phyloP scores from a whole-genome alignment of 106 monocot genomes.

The Allium fistulosum region DNA sequence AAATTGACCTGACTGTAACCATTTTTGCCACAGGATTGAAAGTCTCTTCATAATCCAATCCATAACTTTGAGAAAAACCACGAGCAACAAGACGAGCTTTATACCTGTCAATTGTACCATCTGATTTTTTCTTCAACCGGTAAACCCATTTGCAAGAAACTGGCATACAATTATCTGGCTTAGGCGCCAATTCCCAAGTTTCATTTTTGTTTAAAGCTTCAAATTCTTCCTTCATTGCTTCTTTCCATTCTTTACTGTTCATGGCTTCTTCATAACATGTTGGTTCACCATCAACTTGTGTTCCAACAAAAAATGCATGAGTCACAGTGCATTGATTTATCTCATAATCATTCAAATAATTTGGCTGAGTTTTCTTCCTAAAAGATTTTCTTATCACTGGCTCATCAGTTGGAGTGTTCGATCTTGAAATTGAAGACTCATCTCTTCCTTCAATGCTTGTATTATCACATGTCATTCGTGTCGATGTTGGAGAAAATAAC shows the following conservation, averaged over 20 bases:
- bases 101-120: too few species aligned
- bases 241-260: background rate
- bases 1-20: constrained; percentile 9
- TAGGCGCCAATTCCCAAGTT: constrained; percentile 7
- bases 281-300: background rate
- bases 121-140: constrained; percentile 5
- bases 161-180: constrained; percentile 1
- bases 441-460: background rate
- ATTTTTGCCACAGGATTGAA: constrained; percentile 13
- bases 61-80: too few species aligned
- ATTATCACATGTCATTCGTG: background rate
- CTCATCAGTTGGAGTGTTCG: constrained; percentile 4
- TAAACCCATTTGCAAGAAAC: constrained; percentile 9
- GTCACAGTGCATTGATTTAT: constrained; percentile 1
- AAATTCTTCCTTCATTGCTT: constrained; percentile 11
- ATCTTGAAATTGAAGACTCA: too few species aligned
- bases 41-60: too few species aligned
- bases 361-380: constrained; percentile 4
- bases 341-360: constrained; percentile 1
- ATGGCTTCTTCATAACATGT: constrained; percentile 8
- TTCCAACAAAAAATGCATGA: background rate
- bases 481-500: background rate
- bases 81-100: too few species aligned
- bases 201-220: constrained; percentile 9
- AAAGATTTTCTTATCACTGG: background rate